phyloP scores from a whole-genome alignment of 2,329 filamentous ascomycete species.

The Penicillium occitanis region DNA sequence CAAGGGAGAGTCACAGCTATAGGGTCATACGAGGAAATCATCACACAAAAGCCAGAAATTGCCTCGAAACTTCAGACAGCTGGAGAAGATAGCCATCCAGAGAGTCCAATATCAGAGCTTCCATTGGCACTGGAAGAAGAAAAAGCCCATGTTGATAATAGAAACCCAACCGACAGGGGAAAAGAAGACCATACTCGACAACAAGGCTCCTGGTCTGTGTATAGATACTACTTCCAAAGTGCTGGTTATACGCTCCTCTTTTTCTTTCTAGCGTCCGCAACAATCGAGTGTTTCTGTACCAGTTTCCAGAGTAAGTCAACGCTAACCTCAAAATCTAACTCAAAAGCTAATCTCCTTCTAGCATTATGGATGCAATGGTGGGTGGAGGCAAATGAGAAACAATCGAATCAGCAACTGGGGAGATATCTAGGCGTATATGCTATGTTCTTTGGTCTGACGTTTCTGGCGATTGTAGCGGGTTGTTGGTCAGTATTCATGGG shows the following conservation, averaged over 20 bases:
- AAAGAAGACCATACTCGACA: not conserved
- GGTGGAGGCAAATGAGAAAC: constrained; percentile 7
- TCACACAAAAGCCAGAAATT: constrained; percentile 23
- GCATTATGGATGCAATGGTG: constrained; percentile 17
- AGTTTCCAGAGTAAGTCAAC: constrained; percentile 39
- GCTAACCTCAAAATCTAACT: no score
- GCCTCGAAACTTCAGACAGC: constrained; percentile 1
- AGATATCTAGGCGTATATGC: constrained; percentile 14
- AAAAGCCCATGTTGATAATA: not conserved
- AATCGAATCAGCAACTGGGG: constrained; percentile 7
- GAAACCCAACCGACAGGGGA: not conserved
- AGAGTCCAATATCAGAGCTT: not conserved
- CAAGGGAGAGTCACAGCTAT: not conserved
- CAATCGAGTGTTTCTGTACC: constrained; percentile 39
- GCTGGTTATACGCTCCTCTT: constrained; percentile 41
- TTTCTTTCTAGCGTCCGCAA: constrained; percentile 32
- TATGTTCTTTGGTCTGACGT: not conserved
- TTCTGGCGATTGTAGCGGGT: constrained; percentile 3
- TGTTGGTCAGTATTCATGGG: not conserved
- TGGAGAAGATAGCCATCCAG: not conserved
- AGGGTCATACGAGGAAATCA: constrained; percentile 30
- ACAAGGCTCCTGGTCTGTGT: constrained; percentile 37
- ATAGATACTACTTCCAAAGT: constrained; percentile 40
- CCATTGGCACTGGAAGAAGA: not conserved
- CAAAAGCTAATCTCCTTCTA: not conserved